Conservation (phyloP, 208 protist genomes). For the Leishmania gerbilli region DNA sequence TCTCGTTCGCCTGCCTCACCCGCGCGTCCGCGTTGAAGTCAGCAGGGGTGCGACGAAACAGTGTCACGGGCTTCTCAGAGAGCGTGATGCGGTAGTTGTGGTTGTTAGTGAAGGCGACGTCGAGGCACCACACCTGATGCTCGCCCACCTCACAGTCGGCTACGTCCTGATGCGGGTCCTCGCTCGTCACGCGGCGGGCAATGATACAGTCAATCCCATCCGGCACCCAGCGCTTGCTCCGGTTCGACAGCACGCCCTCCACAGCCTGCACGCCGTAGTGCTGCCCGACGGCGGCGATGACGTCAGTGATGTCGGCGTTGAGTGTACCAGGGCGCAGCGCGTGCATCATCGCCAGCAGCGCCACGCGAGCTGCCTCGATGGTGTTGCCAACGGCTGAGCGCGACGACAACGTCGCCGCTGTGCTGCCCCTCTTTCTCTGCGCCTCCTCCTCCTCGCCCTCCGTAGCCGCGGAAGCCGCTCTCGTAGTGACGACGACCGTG, state of each 20-base stretch:
- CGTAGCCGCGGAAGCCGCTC: neutral
- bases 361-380: slow-evolving; percentile 94
- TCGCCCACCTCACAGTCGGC: slow-evolving; percentile 75
- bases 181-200: slow-evolving; percentile 67
- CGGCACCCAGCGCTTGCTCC: slow-evolving; percentile 96
- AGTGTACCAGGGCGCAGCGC: slow-evolving; percentile 68
- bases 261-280: slow-evolving; percentile 92
- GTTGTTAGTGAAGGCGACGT: slow-evolving; percentile 88
- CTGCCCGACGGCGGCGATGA: slow-evolving; percentile 91
- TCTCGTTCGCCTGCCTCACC: slow-evolving; percentile 54
- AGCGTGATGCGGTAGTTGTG: slow-evolving; percentile 44
- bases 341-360: slow-evolving; percentile 88
- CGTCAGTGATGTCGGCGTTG: slow-evolving; percentile 94
- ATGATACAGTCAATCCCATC: slow-evolving; percentile 97
- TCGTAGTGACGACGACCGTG: slow-evolving; percentile 85
- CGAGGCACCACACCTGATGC: slow-evolving; percentile 88
- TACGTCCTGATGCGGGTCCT: slow-evolving; percentile 91
- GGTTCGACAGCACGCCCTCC: slow-evolving; percentile 97
- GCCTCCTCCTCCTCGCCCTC: slow-evolving; percentile 11
- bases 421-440: neutral
- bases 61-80: slow-evolving; percentile 45
- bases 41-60: slow-evolving; percentile 71
- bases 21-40: slow-evolving; percentile 64
- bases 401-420: slow-evolving; percentile 13
- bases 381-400: slow-evolving; percentile 74